Evolutionary conservation across 805 yeast genomes (phyloP), one percentile per base, ranked within the genome.

Genomic region (Starmerella gropengiesseri): DNA sequence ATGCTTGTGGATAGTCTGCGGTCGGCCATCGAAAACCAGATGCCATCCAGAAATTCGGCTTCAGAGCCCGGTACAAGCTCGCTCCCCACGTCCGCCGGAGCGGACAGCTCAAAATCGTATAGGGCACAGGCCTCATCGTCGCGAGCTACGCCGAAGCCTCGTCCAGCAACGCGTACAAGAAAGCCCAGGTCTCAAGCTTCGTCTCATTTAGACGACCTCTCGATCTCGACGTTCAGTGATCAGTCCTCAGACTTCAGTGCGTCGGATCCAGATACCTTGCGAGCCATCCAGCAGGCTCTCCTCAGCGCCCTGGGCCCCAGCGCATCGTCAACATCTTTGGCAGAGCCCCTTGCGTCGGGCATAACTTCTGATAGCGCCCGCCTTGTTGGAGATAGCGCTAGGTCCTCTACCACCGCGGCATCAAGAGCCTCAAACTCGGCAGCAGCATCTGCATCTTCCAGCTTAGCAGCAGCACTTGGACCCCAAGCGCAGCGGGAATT

Each of bases 201-300:
- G n/a, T 7, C 18, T 27, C 28, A 11, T 8, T 8, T 7, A 7
- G 37, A 34, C 11, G 37, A 23, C 6, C 6, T 31, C 14, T 12
- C 34, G 21, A 11, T 5, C 11, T 14, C 38, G 20, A 23, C 38
- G 16, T 26, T 42, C 14, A 7, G 32, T 1, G 26, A 33, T 16
- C 43, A 37, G 16, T 2, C 35, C 3, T 34, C 37, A 5, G 50
- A 46, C 25, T 44, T 38, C 31, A 50, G 48, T 16, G 49, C 52
- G 19, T 44, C 55, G 8, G 57, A 53, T 20, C 52, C 55, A 1
- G 57, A 52, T 7, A 55, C 57, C 8, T 43, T 55, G 33, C 50
- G 54, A 8, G 58, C 57, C 2, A 55, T 55, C 9, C 58, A 55
- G 44, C 51, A 51, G 20, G 57, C 55, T 9, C 49, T 55, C 12